phyloP scores from a whole-genome alignment of 768 basidiomycete genomes.

The Boletus rubroflammeus region DNA sequence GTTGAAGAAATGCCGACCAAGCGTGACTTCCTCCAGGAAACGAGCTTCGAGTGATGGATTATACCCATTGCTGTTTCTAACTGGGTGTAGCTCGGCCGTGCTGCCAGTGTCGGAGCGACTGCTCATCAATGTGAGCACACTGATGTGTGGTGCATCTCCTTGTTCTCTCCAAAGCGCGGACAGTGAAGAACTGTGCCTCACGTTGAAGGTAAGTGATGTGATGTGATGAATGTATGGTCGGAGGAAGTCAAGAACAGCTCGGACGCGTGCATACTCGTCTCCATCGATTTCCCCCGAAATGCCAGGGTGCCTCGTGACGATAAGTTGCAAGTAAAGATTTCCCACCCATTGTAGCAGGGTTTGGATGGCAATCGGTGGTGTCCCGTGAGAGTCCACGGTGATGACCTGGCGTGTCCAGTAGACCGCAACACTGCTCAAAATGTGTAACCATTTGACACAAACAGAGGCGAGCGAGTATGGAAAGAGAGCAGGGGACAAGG shows the following conservation, averaged over 20 bases:
- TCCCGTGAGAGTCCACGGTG: slow-evolving; percentile 9
- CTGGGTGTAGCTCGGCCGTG: not conserved
- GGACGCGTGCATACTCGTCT: not conserved
- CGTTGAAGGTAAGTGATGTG: slow-evolving; percentile 2
- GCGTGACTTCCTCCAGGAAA: not conserved
- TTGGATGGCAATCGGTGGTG: not conserved
- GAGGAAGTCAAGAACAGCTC: not conserved
- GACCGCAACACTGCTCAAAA: slow-evolving; percentile 7
- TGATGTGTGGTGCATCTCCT: not conserved
- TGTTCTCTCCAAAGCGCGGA: slow-evolving; percentile 6
- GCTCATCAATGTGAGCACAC: not conserved
- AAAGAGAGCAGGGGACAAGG: slow-evolving; percentile 5
- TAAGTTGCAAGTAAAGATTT: slow-evolving; percentile 1
- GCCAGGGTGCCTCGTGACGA: not conserved
- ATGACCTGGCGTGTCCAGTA: slow-evolving; percentile 21
- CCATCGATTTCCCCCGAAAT: not conserved
- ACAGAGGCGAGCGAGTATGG: slow-evolving; percentile 14
- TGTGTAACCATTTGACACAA: slow-evolving; percentile 14
- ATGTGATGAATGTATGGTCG: not conserved
- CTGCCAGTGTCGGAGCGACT: not conserved
- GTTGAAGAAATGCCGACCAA: not conserved
- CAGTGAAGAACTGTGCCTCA: not conserved
- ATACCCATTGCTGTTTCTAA: not conserved
- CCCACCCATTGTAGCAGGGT: not conserved
- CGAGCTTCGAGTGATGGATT: not conserved